Evolutionary conservation across 129 eudicot genomes (phyloP), one percentile per base, ranked within the genome.

Genomic region (Pseudognaphalium luteoalbum): DNA sequence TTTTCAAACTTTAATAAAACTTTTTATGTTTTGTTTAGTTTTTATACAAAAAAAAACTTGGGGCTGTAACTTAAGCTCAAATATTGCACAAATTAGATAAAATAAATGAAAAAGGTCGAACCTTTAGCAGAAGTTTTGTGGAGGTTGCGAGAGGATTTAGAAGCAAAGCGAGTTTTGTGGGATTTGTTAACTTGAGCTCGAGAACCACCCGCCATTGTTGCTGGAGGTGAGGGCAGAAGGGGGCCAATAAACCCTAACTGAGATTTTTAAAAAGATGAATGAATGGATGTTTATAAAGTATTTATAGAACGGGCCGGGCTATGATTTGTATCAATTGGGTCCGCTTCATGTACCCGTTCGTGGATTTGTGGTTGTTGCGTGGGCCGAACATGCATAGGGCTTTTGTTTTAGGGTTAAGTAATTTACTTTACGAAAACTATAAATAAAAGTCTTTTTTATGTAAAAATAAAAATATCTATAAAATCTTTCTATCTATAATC

Each of bases 151-250:
- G 96, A 83, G 0, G 97, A 84, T 73, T 95, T 95, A 16, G 99
- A 94, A 68, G 99, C 86, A 56, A 91, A 95, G 34, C 96, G 92
- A 78, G 97, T 89, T 60, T 95, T 91, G 67, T 95, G 99, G 0
- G 92, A 62, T 77, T 95, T 95, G 80, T 95, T 95, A 0, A 86
- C 77, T 84, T 95, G 99, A 70, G 81, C 68, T 47, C 96, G 82
- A 47, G 93, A 81, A 81, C 92, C 80, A 41, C 91, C 90, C 72
- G 85, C 97, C 98, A 90, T 93, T 12, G 81, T 60, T 68, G 81
- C 14, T 42, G 50, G 12, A 57, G 62, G 28, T 57, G 62, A 19
- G 11, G 11, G 28, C n/a, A 56, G 1, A 25, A 19, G 62, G 22
- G 22, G 14, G 29, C 28, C 28, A 57, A n/a, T n/a, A 57, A 57